phyloP scores from a whole-genome alignment of 225 moss, liverwort and hornwort species.

The Bryoerythrophyllum caledonicum region DNA sequence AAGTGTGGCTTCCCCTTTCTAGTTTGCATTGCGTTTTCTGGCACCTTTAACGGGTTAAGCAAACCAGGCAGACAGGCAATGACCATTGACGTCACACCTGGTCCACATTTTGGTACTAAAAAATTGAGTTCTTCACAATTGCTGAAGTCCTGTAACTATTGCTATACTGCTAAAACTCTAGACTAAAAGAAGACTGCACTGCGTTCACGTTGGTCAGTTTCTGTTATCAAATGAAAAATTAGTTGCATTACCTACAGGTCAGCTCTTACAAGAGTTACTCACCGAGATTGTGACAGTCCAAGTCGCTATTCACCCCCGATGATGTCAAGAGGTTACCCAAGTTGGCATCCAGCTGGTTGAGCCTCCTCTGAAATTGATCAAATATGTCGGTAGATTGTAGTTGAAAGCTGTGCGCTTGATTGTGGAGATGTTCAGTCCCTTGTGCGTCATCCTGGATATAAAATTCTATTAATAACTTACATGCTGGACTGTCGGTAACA shows the following conservation, averaged over 20 bases:
- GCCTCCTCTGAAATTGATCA: conserved; percentile 42
- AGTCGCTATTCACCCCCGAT: conserved; percentile 12
- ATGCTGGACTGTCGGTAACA: background rate
- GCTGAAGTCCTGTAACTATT: background rate
- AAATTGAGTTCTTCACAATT: background rate
- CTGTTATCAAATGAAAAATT: background rate
- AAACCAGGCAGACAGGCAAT: background rate
- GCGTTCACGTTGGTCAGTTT: background rate
- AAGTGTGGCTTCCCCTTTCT: too few species aligned
- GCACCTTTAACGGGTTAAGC: too few species aligned
- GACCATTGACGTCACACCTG: background rate
- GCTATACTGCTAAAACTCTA: conserved; percentile 8
- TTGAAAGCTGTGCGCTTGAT: conserved; percentile 29
- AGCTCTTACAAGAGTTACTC: conserved; percentile 6
- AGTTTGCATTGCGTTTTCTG: too few species aligned
- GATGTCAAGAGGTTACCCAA: conserved; percentile 35
- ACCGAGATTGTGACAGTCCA: conserved; percentile 3
- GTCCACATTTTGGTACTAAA: background rate
- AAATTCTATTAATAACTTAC: conserved; percentile 13
- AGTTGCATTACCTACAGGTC: background rate
- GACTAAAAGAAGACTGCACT: conserved; percentile 23
- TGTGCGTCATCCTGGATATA: conserved; percentile 45
- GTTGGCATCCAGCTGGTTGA: conserved; percentile 34
- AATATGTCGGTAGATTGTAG: conserved; percentile 44
- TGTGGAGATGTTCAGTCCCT: conserved; percentile 38